Percentiles rank a stretch among this genome's conserved stretches.
These are phyloP conservation scores for Circinella umbellata DNA, from an alignment of 371 early-diverging fungal genomes.

Conservation along the genomic window DNA sequence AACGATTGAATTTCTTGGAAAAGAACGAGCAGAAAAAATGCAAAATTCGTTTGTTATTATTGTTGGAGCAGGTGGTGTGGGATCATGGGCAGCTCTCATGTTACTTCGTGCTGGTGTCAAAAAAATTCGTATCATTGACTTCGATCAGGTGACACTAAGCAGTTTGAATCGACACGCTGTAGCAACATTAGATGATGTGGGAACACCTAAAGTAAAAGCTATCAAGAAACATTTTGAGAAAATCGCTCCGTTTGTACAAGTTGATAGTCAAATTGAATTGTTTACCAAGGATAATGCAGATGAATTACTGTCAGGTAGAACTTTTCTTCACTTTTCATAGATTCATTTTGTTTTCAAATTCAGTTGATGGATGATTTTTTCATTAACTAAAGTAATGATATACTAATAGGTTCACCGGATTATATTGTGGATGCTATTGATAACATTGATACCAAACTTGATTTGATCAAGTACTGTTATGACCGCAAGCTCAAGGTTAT, in stretches of 20 bases:
- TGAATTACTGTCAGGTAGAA: slow-evolving; percentile 67
- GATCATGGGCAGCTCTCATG: slow-evolving; percentile 91
- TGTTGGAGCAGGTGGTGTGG: slow-evolving; percentile 96
- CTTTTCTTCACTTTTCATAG: too few species aligned
- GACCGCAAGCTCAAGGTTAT: slow-evolving; percentile 75
- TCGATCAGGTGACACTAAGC: slow-evolving; percentile 93
- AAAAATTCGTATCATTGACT: slow-evolving; percentile 89
- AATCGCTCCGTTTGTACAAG: slow-evolving; percentile 78
- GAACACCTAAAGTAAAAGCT: slow-evolving; percentile 84
- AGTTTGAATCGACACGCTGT: slow-evolving; percentile 93
- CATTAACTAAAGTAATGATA: too few species aligned
- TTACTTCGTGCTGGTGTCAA: slow-evolving; percentile 88
- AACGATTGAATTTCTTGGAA: slow-evolving; percentile 87
- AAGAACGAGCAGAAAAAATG: slow-evolving; percentile 70
- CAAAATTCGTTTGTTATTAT: slow-evolving; percentile 86
- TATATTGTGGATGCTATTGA: slow-evolving; percentile 93
- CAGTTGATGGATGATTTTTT: too few species aligned
- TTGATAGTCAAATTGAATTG: slow-evolving; percentile 81
- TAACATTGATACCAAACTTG: slow-evolving; percentile 92
- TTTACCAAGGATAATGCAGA: slow-evolving; percentile 76
- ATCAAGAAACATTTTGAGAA: slow-evolving; percentile 72
- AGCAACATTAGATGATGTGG: slow-evolving; percentile 87
- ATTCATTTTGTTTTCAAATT: too few species aligned
- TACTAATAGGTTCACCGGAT: slow-evolving; percentile 61
- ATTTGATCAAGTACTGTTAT: slow-evolving; percentile 85